Conservation (phyloP, 495 filamentous ascomycete species). For the Chaetomium fimeti region DNA sequence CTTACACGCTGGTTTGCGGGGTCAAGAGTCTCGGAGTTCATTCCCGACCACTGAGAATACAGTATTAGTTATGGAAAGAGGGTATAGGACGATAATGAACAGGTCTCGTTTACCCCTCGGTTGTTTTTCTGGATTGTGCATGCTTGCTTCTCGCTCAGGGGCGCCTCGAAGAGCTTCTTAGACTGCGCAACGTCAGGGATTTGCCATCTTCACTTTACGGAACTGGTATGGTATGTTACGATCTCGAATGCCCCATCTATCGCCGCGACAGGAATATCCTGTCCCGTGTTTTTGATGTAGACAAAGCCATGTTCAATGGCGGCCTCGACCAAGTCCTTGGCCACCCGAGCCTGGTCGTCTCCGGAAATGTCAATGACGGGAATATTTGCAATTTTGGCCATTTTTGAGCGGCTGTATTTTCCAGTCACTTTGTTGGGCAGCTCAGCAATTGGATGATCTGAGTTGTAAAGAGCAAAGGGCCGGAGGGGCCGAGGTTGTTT, state of each 20-base stretch:
- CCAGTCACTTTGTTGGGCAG: neutral
- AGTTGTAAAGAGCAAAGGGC: no score
- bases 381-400: conserved; percentile 57
- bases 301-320: conserved; percentile 82
- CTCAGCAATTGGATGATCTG: no score
- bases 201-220: conserved; percentile 5
- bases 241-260: conserved; percentile 74
- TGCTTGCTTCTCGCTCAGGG: conserved; percentile 66
- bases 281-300: conserved; percentile 69
- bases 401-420: conserved; percentile 10
- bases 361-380: conserved; percentile 78
- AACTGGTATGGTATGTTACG: conserved; percentile 44
- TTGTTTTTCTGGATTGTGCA: conserved; percentile 77
- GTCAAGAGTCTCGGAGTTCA: conserved; percentile 87
- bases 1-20: conserved; percentile 74
- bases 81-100: neutral
- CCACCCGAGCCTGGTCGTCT: conserved; percentile 54
- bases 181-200: conserved; percentile 52
- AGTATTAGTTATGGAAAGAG: neutral
- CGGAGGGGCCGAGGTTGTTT: no score
- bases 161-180: conserved; percentile 71
- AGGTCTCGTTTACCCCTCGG: conserved; percentile 51
- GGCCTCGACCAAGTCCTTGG: conserved; percentile 73
- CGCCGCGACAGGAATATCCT: conserved; percentile 62
- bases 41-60: conserved; percentile 67